These are phyloP conservation scores for Cryptosporidium sp. DNA, from an alignment of 169 alveolate species.

Conservation along the genomic window DNA sequence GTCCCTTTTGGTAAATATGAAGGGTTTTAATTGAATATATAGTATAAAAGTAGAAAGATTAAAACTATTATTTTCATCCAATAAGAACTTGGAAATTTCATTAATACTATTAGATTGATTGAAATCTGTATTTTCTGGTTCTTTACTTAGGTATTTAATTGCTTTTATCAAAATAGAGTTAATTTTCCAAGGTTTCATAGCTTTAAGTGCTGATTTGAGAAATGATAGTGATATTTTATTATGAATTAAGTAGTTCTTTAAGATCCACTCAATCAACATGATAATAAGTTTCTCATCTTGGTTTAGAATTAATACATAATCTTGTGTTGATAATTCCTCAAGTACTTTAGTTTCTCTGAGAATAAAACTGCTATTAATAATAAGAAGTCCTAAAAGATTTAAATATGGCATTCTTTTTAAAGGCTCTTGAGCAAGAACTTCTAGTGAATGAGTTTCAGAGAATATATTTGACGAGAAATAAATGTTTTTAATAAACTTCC, in stretches of 20 bases:
- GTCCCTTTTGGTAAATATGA: neutral
- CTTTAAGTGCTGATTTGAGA: neutral
- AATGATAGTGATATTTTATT: neutral
- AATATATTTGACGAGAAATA: neutral
- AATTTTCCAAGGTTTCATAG: neutral
- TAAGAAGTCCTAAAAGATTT: conserved; percentile 20
- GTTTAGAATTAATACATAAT: neutral
- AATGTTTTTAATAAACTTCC: neutral
- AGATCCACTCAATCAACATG: conserved; percentile 5
- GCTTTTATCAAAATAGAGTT: neutral
- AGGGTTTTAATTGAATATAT: conserved; percentile 14
- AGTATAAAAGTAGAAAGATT: conserved; percentile 4
- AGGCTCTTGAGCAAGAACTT: neutral
- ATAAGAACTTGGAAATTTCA: conserved; percentile 10
- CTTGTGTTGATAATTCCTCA: neutral
- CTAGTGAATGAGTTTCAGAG: neutral
- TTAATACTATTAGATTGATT: neutral
- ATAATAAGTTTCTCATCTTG: conserved; percentile 4
- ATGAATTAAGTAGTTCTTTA: neutral
- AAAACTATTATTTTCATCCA: neutral
- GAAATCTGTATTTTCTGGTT: neutral
- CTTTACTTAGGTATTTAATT: conserved; percentile 1
- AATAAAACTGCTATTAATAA: conserved; percentile 1
- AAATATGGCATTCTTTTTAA: neutral
- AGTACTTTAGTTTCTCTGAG: neutral